Conservation (phyloP, 2,329 filamentous ascomycete species). For the Colletotrichum echinochloae region DNA sequence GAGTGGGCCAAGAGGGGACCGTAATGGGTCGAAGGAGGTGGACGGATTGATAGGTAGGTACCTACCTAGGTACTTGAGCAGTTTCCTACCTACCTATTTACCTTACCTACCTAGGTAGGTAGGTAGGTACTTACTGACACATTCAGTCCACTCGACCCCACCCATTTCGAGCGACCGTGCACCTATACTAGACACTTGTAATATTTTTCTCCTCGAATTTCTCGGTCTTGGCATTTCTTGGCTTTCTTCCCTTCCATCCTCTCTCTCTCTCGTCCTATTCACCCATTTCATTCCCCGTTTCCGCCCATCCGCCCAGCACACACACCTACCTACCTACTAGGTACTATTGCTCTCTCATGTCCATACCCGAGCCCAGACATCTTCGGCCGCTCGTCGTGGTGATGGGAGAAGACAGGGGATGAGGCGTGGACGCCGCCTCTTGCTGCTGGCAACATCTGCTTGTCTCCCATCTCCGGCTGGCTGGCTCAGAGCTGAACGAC, state of each 20-base stretch:
- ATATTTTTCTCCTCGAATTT: slow-evolving; percentile 33
- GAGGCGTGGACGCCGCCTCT: not conserved
- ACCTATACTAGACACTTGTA: no score
- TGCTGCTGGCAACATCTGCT: not conserved
- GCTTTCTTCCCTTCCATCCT: slow-evolving; percentile 29
- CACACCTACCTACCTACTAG: not conserved
- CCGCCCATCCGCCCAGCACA: not conserved
- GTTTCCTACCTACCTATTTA: no score
- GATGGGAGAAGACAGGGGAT: not conserved
- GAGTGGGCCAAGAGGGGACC: not conserved
- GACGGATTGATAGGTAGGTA: no score
- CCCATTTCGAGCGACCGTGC: slow-evolving; percentile 27
- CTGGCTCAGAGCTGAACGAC: not conserved
- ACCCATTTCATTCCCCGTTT: not conserved
- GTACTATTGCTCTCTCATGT: not conserved
- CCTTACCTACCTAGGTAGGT: no score
- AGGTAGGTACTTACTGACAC: slow-evolving; percentile 1
- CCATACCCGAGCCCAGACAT: not conserved
- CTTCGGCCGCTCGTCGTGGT: not conserved
- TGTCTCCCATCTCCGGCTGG: not conserved
- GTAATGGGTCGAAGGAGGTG: not conserved
- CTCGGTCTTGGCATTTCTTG: slow-evolving; percentile 38
- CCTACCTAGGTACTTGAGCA: no score
- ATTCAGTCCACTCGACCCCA: slow-evolving; percentile 11
- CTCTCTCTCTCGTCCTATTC: not conserved